A percentile compares a stretch with the other conserved stretches of the same genome.
Evolutionary conservation across 1,139 yeast species (phyloP).

Genomic region (Pichia sp.): DNA sequence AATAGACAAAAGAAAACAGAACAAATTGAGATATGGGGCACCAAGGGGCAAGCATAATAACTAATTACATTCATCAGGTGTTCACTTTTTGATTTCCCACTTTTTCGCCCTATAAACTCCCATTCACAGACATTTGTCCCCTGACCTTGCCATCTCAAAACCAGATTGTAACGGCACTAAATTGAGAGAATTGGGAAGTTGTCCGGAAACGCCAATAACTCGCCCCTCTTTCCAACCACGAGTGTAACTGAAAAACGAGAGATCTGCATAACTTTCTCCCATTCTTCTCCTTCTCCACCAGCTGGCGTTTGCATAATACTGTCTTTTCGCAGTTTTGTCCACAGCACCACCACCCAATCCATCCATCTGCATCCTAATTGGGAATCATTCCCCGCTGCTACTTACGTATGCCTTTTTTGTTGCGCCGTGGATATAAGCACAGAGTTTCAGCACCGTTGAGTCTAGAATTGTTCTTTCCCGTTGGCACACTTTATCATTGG

Average conservation of each 20-base stretch:
- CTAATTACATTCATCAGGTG: not conserved
- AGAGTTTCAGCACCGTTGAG: not conserved
- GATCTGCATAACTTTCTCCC: not conserved
- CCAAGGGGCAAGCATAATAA: not conserved
- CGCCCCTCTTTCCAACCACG: not conserved
- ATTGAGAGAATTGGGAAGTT: not conserved
- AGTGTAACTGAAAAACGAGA: not conserved
- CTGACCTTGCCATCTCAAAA: not conserved
- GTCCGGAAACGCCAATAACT: not conserved
- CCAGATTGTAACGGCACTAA: not conserved
- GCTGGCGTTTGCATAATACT: not conserved
- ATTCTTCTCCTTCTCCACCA: not conserved
- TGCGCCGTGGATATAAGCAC: not conserved
- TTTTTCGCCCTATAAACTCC: not conserved
- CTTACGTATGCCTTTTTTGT: not conserved
- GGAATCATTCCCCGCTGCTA: not conserved
- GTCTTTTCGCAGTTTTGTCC: not conserved
- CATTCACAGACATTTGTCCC: not conserved
- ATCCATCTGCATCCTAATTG: not conserved
- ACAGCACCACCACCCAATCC: not conserved
- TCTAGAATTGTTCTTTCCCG: not conserved
- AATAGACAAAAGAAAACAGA: too few relatives aligned
- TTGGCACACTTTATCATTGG: not conserved
- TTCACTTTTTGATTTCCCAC: not conserved
- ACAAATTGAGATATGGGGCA: not conserved